These are phyloP conservation scores for Zasmidium angulare DNA, from an alignment of 2,329 filamentous ascomycete species.

Conservation along the genomic window DNA sequence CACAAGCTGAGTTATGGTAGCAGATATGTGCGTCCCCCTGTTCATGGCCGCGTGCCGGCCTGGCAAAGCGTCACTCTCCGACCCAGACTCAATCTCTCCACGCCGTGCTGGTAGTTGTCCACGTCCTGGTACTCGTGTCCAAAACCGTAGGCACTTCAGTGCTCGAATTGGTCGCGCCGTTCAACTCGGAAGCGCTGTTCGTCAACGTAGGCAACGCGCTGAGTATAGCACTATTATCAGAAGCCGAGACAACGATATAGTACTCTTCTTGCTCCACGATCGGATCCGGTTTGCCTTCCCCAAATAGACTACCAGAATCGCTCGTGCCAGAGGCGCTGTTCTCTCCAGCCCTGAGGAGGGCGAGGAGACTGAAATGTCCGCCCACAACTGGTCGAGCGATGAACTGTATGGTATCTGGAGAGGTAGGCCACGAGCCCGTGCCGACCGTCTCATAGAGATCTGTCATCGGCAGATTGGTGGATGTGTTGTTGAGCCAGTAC, in stretches of 20 bases:
- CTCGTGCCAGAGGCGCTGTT: neutral
- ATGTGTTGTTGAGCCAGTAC: constrained; percentile 50
- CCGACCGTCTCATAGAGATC: constrained; percentile 42
- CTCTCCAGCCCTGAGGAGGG: constrained; percentile 6
- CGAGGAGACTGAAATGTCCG: constrained; percentile 10
- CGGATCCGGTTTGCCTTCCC: neutral
- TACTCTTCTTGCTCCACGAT: neutral
- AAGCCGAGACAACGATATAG: neutral
- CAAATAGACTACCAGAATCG: neutral
- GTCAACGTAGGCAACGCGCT: neutral
- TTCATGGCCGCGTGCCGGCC: too few species aligned
- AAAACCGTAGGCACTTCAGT: neutral
- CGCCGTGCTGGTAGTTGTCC: neutral
- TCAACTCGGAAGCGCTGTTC: too few species aligned
- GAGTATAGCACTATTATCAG: neutral
- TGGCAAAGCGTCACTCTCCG: too few species aligned
- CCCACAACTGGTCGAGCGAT: constrained; percentile 14
- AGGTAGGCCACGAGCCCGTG: neutral
- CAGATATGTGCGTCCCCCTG: too few species aligned
- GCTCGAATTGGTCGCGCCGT: neutral
- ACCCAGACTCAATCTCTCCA: too few species aligned
- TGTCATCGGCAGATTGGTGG: constrained; percentile 47
- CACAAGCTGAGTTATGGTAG: too few species aligned
- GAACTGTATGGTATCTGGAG: constrained; percentile 2
- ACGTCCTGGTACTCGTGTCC: neutral